Evolutionary conservation across 2,329 filamentous ascomycete genomes (phyloP).

Genomic region (Clarireedia paspali): DNA sequence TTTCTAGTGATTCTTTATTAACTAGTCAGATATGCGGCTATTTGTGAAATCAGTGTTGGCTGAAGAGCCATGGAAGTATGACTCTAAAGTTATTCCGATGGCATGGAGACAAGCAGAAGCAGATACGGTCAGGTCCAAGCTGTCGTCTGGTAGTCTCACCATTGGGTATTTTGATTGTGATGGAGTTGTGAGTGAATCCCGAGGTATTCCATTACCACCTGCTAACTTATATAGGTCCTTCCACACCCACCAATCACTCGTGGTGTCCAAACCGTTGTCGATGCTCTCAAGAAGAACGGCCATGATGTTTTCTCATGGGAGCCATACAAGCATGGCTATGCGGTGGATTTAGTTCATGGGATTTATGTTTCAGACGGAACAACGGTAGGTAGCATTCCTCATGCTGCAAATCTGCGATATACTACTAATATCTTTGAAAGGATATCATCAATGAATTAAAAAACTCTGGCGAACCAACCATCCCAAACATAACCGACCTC

Average conservation of each 20-base stretch:
- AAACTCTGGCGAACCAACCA: constrained; percentile 46
- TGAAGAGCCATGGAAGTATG: constrained; percentile 30
- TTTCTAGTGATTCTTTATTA: constrained; percentile 22
- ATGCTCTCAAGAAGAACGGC: constrained; percentile 41
- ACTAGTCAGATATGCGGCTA: constrained; percentile 26
- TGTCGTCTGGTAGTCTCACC: constrained; percentile 31
- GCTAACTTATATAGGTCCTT: constrained; percentile 43
- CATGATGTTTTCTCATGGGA: constrained; percentile 42
- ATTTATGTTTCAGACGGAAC: constrained; percentile 26
- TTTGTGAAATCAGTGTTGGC: constrained; percentile 30
- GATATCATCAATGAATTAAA: constrained; percentile 29
- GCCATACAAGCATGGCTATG: constrained; percentile 28
- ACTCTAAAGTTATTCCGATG: constrained; percentile 36
- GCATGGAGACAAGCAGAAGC: constrained; percentile 29
- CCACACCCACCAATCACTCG: constrained; percentile 50
- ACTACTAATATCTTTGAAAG: background rate
- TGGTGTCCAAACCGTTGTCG: constrained; percentile 42
- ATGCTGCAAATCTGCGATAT: background rate
- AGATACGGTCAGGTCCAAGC: constrained; percentile 28
- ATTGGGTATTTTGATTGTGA: constrained; percentile 31
- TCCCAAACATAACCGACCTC: constrained; percentile 21
- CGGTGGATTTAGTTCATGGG: constrained; percentile 19
- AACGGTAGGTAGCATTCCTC: constrained; percentile 1
- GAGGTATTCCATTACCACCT: constrained; percentile 42
- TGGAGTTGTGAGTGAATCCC: constrained; percentile 22